Percentiles rank a stretch among this genome's conserved stretches.
phyloP scores from a whole-genome alignment of 2,329 filamentous ascomycete species.

The Paecilomyces sp. region DNA sequence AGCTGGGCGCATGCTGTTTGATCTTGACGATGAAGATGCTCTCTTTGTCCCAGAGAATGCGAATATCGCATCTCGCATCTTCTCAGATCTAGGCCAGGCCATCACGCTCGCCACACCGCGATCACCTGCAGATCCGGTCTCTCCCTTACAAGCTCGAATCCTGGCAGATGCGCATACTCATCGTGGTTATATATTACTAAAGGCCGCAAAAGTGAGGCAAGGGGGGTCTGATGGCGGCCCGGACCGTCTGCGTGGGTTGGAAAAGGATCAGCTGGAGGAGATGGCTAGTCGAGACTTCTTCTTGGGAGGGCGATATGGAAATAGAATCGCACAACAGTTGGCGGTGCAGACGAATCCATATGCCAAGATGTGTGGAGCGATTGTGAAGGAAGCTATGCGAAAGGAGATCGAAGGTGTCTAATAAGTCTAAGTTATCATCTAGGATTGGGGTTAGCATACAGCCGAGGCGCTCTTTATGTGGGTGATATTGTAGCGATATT shows the following conservation, averaged over 20 bases:
- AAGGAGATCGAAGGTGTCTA: constrained; percentile 41
- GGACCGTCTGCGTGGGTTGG: constrained; percentile 23
- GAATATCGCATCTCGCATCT: constrained; percentile 16
- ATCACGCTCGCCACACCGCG: constrained; percentile 40
- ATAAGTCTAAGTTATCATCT: neutral
- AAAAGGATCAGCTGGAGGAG: constrained; percentile 43
- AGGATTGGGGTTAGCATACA: neutral
- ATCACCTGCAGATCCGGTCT: constrained; percentile 34
- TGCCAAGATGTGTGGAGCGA: constrained; percentile 55
- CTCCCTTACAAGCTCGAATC: constrained; percentile 41
- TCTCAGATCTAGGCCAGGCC: constrained; percentile 33
- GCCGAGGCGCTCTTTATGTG: neutral
- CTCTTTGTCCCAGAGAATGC: constrained; percentile 17
- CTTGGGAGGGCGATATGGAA: constrained; percentile 48
- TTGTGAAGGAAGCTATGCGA: constrained; percentile 53
- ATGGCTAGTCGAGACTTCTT: constrained; percentile 50
- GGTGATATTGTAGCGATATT: neutral
- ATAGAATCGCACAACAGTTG: constrained; percentile 50
- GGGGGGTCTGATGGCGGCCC: constrained; percentile 10
- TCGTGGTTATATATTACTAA: constrained; percentile 39
- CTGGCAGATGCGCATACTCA: constrained; percentile 51
- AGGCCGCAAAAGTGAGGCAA: constrained; percentile 20
- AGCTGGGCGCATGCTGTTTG: constrained; percentile 32
- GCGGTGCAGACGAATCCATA: constrained; percentile 56
- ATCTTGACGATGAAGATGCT: constrained; percentile 12